Conservation (phyloP, 495 filamentous ascomycete species). For the Lasiosphaeria miniovina region DNA sequence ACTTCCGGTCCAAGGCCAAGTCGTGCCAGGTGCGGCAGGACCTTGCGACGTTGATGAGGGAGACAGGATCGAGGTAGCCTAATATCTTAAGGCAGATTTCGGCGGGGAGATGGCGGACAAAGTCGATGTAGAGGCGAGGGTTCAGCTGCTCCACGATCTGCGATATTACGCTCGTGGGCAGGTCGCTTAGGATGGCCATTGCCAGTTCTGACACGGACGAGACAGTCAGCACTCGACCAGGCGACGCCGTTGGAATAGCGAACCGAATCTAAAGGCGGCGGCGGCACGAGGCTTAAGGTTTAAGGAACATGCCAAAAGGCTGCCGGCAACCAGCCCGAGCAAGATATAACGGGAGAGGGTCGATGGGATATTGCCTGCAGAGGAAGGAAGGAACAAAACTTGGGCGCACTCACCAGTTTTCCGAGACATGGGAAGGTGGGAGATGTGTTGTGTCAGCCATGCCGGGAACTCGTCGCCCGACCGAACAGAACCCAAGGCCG, state of each 20-base stretch:
- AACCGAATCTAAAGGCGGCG: too few species aligned
- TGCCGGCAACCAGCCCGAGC: not conserved
- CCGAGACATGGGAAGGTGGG: constrained; percentile 41
- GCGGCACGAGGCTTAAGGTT: too few species aligned
- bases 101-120: constrained; percentile 75
- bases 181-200: constrained; percentile 64
- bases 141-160: constrained; percentile 72
- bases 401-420: constrained; percentile 44
- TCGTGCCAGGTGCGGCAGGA: constrained; percentile 79
- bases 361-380: constrained; percentile 1
- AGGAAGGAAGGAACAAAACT: not conserved
- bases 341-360: not conserved
- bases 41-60: constrained; percentile 71
- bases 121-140: constrained; percentile 86
- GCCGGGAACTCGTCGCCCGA: constrained; percentile 33
- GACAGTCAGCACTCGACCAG: constrained; percentile 1
- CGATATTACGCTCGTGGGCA: constrained; percentile 72
- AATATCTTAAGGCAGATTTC: constrained; percentile 89
- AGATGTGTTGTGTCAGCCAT: constrained; percentile 46
- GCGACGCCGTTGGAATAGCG: not conserved
- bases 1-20: constrained; percentile 73
- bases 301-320: too few species aligned
- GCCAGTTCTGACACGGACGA: constrained; percentile 46
- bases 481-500: constrained; percentile 23
- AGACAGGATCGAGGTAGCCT: constrained; percentile 73